Conservation (phyloP, 148 eudicot species). For the Vaccinium macrocarpon region DNA sequence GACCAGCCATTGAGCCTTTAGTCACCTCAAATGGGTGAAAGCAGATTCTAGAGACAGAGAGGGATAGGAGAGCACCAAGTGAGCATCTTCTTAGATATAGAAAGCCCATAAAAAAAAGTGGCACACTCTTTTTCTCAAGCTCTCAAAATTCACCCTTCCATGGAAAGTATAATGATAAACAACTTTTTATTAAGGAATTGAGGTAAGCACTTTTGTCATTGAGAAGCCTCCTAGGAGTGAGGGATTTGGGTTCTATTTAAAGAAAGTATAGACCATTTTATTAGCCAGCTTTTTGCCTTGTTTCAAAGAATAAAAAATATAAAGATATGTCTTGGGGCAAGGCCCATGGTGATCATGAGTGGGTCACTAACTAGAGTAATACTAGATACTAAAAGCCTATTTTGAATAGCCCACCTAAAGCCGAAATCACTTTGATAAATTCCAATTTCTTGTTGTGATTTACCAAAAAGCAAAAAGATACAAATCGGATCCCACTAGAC, state of each 20-base stretch:
- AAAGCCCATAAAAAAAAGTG: constrained; percentile 26
- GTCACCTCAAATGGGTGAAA: constrained; percentile 33
- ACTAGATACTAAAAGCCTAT: background rate
- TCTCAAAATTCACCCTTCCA: constrained; percentile 26
- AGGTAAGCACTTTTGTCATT: constrained; percentile 42
- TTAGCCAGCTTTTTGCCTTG: constrained; percentile 25
- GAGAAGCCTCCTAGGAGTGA: constrained; percentile 52
- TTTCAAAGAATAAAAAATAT: constrained; percentile 19
- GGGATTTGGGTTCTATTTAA: constrained; percentile 33
- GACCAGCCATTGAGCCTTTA: constrained; percentile 14
- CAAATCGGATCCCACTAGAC: background rate
- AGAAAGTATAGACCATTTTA: constrained; percentile 1
- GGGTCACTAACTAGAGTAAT: constrained; percentile 17
- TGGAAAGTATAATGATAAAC: constrained; percentile 41
- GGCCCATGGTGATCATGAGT: constrained; percentile 16
- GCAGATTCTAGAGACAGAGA: constrained; percentile 31
- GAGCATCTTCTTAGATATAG: constrained; percentile 33
- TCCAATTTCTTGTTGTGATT: background rate
- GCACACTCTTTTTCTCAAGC: constrained; percentile 23
- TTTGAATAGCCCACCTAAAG: constrained; percentile 3
- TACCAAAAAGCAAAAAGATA: background rate
- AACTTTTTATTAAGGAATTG: constrained; percentile 37
- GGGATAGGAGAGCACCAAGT: constrained; percentile 3
- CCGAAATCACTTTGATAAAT: constrained; percentile 14
- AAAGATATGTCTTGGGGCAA: constrained; percentile 4